phyloP scores from a whole-genome alignment of 2,329 filamentous ascomycete species.

The Eurotiales sp. region DNA sequence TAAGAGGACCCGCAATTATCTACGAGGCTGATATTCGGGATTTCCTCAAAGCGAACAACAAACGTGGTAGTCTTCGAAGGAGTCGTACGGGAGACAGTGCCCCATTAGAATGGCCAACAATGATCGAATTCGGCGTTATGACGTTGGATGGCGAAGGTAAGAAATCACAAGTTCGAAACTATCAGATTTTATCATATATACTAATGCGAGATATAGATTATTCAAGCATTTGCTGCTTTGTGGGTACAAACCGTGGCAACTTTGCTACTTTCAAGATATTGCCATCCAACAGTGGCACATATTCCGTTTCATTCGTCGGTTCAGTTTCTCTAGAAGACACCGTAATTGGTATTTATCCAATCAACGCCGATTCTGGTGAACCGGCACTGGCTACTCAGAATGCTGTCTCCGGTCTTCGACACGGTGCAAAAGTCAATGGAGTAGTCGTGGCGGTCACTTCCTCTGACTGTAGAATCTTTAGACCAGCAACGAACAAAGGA shows the following conservation, averaged over 20 bases:
- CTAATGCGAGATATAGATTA: constrained; percentile 56
- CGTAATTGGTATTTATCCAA: constrained; percentile 73
- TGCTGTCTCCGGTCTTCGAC: constrained; percentile 71
- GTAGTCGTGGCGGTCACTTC: constrained; percentile 72
- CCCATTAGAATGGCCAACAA: constrained; percentile 69
- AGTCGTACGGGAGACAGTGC: constrained; percentile 48
- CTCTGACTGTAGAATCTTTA: constrained; percentile 79
- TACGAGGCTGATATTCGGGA: constrained; percentile 70
- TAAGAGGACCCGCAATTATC: constrained; percentile 82
- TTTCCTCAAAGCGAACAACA: constrained; percentile 67
- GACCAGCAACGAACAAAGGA: constrained; percentile 79
- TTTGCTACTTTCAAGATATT: constrained; percentile 87
- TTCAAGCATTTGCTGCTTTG: constrained; percentile 88
- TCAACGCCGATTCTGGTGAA: constrained; percentile 72
- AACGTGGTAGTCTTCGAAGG: constrained; percentile 66
- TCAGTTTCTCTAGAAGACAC: constrained; percentile 62
- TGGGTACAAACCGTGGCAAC: constrained; percentile 81
- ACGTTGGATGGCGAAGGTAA: constrained; percentile 80
- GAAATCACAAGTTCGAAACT: constrained; percentile 8
- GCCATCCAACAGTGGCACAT: constrained; percentile 65
- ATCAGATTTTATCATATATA: not conserved
- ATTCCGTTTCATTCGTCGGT: constrained; percentile 69
- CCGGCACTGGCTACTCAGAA: constrained; percentile 71
- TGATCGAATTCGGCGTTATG: constrained; percentile 88
- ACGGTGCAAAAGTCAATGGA: constrained; percentile 72